Evolutionary conservation across 2,329 filamentous ascomycete genomes (phyloP).

Genomic region (Monilinia aucupariae): DNA sequence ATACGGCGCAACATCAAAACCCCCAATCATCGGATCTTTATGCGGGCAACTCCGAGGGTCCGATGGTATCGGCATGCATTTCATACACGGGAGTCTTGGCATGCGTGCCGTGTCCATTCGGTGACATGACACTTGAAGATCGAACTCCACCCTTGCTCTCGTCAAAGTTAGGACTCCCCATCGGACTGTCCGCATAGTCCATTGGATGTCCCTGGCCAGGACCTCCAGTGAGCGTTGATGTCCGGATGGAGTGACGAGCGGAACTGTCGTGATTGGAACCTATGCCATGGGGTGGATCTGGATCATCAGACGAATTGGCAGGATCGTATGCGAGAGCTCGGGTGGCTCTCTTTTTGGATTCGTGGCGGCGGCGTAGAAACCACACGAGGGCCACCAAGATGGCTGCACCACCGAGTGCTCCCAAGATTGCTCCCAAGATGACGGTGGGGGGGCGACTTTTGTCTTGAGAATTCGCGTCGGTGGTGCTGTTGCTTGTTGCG

Average conservation of each 20-base stretch:
- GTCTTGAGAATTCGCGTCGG: background rate
- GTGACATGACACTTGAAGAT: background rate
- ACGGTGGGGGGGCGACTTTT: background rate
- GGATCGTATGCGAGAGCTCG: conserved; percentile 10
- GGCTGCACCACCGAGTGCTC: background rate
- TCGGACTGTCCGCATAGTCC: background rate
- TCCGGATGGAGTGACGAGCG: background rate
- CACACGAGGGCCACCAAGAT: background rate
- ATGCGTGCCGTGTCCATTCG: background rate
- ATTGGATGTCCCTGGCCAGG: background rate
- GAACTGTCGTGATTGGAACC: background rate
- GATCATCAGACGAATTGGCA: background rate
- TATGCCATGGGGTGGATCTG: background rate
- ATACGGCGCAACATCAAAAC: background rate
- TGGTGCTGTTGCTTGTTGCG: background rate
- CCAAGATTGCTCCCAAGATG: background rate
- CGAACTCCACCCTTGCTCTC: background rate
- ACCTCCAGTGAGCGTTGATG: background rate
- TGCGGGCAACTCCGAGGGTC: background rate
- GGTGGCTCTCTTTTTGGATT: background rate
- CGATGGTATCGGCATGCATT: background rate
- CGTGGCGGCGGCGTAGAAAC: background rate
- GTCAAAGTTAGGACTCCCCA: background rate
- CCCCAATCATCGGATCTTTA: background rate
- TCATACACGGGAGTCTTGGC: background rate